Conservation (phyloP, 495 filamentous ascomycete species). For the Aspergillus coremiiformis region DNA sequence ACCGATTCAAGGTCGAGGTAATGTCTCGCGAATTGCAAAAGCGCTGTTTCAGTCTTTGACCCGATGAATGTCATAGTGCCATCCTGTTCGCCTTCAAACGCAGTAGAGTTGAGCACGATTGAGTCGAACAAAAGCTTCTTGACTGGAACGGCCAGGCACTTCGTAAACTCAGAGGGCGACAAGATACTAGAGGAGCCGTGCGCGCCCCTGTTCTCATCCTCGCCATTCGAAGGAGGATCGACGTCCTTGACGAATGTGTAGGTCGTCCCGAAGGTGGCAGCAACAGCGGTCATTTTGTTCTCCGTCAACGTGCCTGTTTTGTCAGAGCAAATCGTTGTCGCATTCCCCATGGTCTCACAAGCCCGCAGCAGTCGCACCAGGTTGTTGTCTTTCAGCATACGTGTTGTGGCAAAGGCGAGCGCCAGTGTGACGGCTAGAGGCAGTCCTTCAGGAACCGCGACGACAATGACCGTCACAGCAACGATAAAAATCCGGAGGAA, state of each 20-base stretch:
- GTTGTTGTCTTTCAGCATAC: slow-evolving; percentile 95
- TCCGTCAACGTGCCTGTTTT: slow-evolving; percentile 95
- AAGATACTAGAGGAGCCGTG: slow-evolving; percentile 29
- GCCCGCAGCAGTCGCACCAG: slow-evolving; percentile 83
- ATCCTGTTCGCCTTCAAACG: slow-evolving; percentile 75
- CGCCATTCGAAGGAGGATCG: slow-evolving; percentile 30
- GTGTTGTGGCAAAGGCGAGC: slow-evolving; percentile 86
- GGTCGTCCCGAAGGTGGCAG: slow-evolving; percentile 63
- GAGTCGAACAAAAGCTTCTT: slow-evolving; percentile 65
- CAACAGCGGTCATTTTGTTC: slow-evolving; percentile 86
- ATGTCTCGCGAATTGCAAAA: slow-evolving; percentile 67
- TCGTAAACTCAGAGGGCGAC: slow-evolving; percentile 52
- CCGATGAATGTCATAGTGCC: slow-evolving; percentile 64
- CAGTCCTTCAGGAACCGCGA: slow-evolving; percentile 89
- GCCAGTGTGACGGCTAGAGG: slow-evolving; percentile 90
- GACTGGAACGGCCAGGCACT: slow-evolving; percentile 46
- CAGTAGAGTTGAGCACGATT: slow-evolving; percentile 79
- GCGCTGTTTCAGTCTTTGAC: slow-evolving; percentile 84
- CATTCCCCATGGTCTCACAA: slow-evolving; percentile 99
- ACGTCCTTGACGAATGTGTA: slow-evolving; percentile 54
- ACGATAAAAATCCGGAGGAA: slow-evolving; percentile 94
- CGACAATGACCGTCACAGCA: slow-evolving; percentile 89
- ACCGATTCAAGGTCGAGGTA: slow-evolving; percentile 69
- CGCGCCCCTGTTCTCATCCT: slow-evolving; percentile 3
- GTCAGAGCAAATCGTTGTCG: slow-evolving; percentile 92